Percentiles rank a stretch among this genome's conserved stretches.
phyloP scores from a whole-genome alignment of 768 basidiomycete genomes.

The Clavaria fumosa region DNA sequence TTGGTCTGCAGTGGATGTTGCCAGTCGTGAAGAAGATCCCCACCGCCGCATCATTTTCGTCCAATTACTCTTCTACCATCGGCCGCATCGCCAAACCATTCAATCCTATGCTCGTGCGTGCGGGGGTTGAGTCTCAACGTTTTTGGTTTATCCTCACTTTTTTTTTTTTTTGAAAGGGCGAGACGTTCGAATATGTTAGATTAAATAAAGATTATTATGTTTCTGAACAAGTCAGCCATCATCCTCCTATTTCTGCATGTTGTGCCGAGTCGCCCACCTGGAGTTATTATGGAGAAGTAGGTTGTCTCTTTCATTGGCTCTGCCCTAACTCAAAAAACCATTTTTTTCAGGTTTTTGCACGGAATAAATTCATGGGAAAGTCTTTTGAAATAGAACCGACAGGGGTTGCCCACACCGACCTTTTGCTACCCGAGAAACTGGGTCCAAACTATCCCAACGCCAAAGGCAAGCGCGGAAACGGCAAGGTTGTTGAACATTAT shows the following conservation, averaged over 20 bases:
- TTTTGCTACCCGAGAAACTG: conserved; percentile 56
- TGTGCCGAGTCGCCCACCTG: conserved; percentile 83
- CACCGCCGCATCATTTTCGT: conserved; percentile 78
- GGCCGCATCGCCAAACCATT: conserved; percentile 95
- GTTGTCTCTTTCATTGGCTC: conserved; percentile 6
- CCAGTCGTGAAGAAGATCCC: conserved; percentile 59
- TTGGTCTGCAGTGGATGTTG: conserved; percentile 58
- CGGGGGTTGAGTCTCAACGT: too few species aligned
- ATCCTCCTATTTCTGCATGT: conserved; percentile 93
- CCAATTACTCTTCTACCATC: conserved; percentile 92
- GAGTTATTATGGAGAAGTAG: conserved; percentile 81
- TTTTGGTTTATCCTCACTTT: conserved; percentile 1
- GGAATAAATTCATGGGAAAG: conserved; percentile 93
- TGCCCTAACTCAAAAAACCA: background rate
- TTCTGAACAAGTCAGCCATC: conserved; percentile 95
- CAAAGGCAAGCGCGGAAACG: conserved; percentile 23
- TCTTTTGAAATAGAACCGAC: conserved; percentile 94
- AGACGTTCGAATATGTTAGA: conserved; percentile 90
- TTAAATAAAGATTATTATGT: conserved; percentile 84
- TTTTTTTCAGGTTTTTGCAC: conserved; percentile 72
- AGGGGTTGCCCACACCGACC: conserved; percentile 80
- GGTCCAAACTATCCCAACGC: conserved; percentile 48
- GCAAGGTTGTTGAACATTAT: conserved; percentile 75
- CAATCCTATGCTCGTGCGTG: conserved; percentile 80
- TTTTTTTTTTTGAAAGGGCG: conserved; percentile 32